Conservation (phyloP, 2,329 filamentous ascomycete genomes). For the Onygenales sp. region DNA sequence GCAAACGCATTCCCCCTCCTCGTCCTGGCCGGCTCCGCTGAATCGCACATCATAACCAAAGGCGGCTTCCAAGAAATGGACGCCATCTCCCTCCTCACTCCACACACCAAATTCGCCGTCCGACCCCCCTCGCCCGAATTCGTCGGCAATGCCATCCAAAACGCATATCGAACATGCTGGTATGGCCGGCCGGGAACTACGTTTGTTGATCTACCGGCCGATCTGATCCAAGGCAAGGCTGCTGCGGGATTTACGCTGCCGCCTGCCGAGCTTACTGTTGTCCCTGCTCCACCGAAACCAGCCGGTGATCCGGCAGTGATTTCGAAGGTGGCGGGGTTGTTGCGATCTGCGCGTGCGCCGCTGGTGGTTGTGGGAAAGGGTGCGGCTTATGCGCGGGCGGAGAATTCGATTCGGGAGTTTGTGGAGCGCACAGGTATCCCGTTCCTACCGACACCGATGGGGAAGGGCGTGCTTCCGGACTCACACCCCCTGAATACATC, state of each 20-base stretch:
- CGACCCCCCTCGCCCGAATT: slow-evolving; percentile 37
- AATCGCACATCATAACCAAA: slow-evolving; percentile 43
- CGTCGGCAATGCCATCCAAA: slow-evolving; percentile 38
- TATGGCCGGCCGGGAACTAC: slow-evolving; percentile 45
- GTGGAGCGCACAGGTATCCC: slow-evolving; percentile 42
- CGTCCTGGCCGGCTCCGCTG: slow-evolving; percentile 45
- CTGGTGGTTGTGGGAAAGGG: slow-evolving; percentile 48
- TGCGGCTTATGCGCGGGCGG: slow-evolving; percentile 44
- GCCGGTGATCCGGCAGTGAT: slow-evolving; percentile 37
- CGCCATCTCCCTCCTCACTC: slow-evolving; percentile 42
- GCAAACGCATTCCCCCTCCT: slow-evolving; percentile 48
- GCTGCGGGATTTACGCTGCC: slow-evolving; percentile 10
- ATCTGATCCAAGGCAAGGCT: slow-evolving; percentile 40
- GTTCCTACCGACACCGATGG: slow-evolving; percentile 51
- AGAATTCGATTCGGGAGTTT: slow-evolving; percentile 35
- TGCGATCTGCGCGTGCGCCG: slow-evolving; percentile 41
- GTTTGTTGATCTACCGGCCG: slow-evolving; percentile 48
- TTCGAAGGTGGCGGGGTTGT: slow-evolving; percentile 31
- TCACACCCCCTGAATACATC: slow-evolving; percentile 44
- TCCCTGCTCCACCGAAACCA: slow-evolving; percentile 33
- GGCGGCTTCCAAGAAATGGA: slow-evolving; percentile 51
- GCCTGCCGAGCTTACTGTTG: slow-evolving; percentile 20
- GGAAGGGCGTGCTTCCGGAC: slow-evolving; percentile 48
- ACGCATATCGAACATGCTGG: slow-evolving; percentile 44
- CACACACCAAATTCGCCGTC: slow-evolving; percentile 44